Base-by-base conservation (phyloP, 495 filamentous ascomycete species). In the Penicillium fimorum region DNA sequence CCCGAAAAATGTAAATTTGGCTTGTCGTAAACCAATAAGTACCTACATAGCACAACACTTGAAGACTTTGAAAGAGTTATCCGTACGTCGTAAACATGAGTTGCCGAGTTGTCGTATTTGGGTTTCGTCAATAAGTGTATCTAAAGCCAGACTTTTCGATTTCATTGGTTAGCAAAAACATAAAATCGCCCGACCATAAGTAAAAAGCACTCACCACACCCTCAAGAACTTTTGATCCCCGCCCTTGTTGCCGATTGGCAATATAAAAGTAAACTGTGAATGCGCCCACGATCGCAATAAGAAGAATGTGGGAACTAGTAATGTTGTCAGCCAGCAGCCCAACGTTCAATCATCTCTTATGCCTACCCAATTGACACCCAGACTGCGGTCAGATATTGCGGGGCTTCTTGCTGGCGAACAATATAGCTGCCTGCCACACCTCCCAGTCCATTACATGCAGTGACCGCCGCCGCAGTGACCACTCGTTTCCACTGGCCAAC, bases 391-490 rank as follows among this genome's bases (percentile, higher is more conserved):
- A 29, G 37, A 32, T 56, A 56, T 12, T 49, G 33, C 9, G 88
- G 88, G 3, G 87, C 87, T 59, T 92, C 87, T 8, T 77, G 67
- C 50, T 82, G 78, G 10, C 84, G 71, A 1, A 91, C 86, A 53
- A 91, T 90, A 67, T 82, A 92, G 62, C 84, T 87, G 3, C 88
- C 88, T 1, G 87, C 87, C 53, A 92, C 87, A 2, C 87, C 87
- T 15, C 89, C 88, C 4, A 88, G 78, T 0, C 88, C 88, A 66
- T 91, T 90, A 61, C 82, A 84, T 43, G 86, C 85, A 13, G 85
- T 85, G 6, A 88, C 80, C 2, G 81, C 80, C 0, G 87, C 89
- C 1, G 86, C 84, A 5, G 83, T 87, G 43, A 86, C 87, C 0
- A 82, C 87, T 20, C 88, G 77, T 68, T 91, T 91, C 88, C 89